These are phyloP conservation scores for Quercus lobata DNA, from an alignment of 331 rosid genomes.

Conservation along the genomic window DNA sequence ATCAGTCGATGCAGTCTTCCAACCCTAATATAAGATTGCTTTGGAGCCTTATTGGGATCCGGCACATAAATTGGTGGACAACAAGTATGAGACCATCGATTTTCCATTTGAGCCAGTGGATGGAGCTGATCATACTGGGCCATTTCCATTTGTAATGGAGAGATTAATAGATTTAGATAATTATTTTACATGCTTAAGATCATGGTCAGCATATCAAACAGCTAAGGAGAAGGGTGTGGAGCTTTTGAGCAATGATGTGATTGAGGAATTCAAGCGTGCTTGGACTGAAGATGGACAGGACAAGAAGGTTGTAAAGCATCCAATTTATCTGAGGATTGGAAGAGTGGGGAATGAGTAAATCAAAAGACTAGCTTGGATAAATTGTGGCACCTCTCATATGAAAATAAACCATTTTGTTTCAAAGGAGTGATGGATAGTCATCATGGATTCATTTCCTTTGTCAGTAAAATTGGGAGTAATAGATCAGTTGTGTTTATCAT, in stretches of 20 bases:
- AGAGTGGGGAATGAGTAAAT: conserved; percentile 34
- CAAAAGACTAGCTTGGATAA: neutral
- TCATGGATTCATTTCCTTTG: too few relatives aligned
- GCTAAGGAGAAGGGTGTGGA: conserved; percentile 70
- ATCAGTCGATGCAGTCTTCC: conserved; percentile 32
- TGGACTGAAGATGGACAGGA: conserved; percentile 52
- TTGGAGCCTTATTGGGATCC: conserved; percentile 47
- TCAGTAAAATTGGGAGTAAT: neutral
- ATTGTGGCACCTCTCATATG: neutral
- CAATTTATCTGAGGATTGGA: conserved; percentile 63
- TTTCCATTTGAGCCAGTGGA: conserved; percentile 73
- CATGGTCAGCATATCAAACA: conserved; percentile 78
- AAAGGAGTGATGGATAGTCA: neutral
- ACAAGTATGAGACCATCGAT: conserved; percentile 44
- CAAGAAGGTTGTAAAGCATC: conserved; percentile 44
- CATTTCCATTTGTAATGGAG: conserved; percentile 50
- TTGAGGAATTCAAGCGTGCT: conserved; percentile 41
- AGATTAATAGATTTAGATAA: conserved; percentile 40
- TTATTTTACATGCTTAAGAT: conserved; percentile 43
- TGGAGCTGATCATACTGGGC: conserved; percentile 56
- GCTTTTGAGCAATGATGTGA: conserved; percentile 40
- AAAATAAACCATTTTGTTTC: neutral
- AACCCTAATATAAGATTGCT: conserved; percentile 18
- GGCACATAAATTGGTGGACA: conserved; percentile 29
- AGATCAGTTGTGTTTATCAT: neutral